Percentiles rank a stretch among this genome's conserved stretches.
Conservation (phyloP, 2,329 filamentous ascomycete species). For the Canariomyces notabilis region DNA sequence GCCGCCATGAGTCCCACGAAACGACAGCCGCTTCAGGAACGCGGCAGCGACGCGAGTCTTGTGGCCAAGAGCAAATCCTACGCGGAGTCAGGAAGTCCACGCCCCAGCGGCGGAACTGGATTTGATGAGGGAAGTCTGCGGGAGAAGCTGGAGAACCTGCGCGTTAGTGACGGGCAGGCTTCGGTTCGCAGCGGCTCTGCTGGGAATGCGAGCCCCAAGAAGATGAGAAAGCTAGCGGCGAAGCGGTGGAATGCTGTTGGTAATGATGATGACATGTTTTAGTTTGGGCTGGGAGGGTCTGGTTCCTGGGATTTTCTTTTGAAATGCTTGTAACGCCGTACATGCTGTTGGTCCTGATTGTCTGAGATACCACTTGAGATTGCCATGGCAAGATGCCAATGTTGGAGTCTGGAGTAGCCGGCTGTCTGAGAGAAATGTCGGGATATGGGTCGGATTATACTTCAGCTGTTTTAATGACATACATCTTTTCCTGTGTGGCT, state of each 20-base stretch:
- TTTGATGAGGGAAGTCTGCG: conserved; percentile 34
- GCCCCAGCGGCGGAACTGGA: not conserved
- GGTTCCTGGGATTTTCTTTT: not conserved
- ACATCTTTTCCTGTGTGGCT: not conserved
- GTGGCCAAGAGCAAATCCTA: conserved; percentile 6
- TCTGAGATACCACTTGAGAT: conserved; percentile 10
- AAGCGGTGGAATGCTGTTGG: conserved; percentile 44
- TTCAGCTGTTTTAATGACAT: conserved; percentile 1
- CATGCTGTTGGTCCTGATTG: not conserved
- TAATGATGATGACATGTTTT: conserved; percentile 39
- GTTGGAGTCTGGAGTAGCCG: conserved; percentile 2
- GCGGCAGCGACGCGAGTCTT: conserved; percentile 27
- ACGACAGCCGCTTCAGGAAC: conserved; percentile 49
- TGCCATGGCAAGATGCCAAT: not conserved
- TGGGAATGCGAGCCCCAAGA: conserved; percentile 45
- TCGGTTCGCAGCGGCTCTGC: conserved; percentile 16
- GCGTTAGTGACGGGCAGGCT: conserved; percentile 37
- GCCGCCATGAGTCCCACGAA: conserved; percentile 59
- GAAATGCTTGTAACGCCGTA: not conserved
- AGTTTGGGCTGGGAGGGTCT: conserved; percentile 8
- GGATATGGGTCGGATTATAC: not conserved
- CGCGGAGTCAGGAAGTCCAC: conserved; percentile 26
- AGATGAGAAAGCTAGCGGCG: conserved; percentile 44
- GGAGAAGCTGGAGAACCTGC: conserved; percentile 46
- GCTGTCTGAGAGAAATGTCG: not conserved